These are phyloP conservation scores for Globisporangium rhizosaccharum DNA, from an alignment of 352 stramenopile species.

Conservation along the genomic window DNA sequence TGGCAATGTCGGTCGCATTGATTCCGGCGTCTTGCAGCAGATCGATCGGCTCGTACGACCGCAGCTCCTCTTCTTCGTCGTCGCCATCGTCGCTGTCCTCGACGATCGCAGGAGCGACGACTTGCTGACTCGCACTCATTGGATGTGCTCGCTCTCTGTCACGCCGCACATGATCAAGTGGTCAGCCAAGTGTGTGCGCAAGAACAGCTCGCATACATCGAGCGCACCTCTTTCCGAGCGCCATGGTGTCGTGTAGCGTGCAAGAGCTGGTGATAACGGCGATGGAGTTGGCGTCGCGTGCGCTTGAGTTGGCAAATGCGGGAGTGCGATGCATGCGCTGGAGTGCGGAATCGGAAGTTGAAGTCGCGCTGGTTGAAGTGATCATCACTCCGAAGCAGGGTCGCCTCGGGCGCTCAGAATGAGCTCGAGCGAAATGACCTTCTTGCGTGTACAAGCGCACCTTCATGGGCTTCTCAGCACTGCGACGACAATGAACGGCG, in stretches of 20 bases:
- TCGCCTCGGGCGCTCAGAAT: too few relatives aligned
- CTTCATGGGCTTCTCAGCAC: too few relatives aligned
- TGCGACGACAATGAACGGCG: too few relatives aligned
- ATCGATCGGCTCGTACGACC: conserved; percentile 71
- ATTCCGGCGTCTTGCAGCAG: conserved; percentile 70
- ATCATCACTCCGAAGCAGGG: not conserved
- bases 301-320: conserved; percentile 3
- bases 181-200: conserved; percentile 1
- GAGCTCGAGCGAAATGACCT: too few relatives aligned
- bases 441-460: too few relatives aligned
- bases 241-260: conserved; percentile 1
- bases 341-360: conserved; percentile 10
- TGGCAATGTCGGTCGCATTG: conserved; percentile 68
- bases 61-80: conserved; percentile 48
- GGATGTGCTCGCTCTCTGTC: conserved; percentile 18
- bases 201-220: not conserved
- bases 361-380: conserved; percentile 8
- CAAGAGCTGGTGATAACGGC: not conserved
- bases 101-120: conserved; percentile 17
- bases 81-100: conserved; percentile 61
- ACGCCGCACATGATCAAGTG: not conserved
- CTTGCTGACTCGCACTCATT: conserved; percentile 16
- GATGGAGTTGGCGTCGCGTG: not conserved
- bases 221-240: conserved; percentile 8
- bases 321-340: not conserved